phyloP scores from a whole-genome alignment of 139 green algal genomes.

The Dunaliella primolecta region DNA sequence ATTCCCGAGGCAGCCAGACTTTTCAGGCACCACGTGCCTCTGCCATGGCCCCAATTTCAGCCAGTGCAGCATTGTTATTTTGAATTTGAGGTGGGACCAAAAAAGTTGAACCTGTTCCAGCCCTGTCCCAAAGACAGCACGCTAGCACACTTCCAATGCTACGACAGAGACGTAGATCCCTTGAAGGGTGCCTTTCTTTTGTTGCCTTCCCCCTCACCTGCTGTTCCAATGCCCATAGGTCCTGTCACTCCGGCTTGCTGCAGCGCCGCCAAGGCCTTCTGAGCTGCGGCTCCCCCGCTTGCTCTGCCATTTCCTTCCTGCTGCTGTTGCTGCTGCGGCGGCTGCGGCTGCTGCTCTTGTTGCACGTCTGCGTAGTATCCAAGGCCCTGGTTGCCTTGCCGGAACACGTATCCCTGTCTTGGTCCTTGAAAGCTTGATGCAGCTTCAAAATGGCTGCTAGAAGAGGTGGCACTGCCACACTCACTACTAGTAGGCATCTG shows the following conservation, averaged over 20 bases:
- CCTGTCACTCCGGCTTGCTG: background rate
- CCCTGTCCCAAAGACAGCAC: background rate
- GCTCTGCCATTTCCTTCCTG: background rate
- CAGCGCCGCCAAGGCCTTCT: background rate
- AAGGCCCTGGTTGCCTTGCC: background rate
- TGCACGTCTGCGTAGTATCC: slow-evolving; percentile 8
- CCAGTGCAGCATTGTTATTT: too few species aligned
- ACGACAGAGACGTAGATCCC: background rate
- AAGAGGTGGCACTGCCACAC: background rate
- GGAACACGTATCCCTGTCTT: background rate
- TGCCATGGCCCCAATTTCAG: too few species aligned
- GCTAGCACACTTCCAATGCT: background rate
- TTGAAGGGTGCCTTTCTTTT: too few species aligned
- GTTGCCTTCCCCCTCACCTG: background rate
- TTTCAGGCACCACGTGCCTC: too few species aligned
- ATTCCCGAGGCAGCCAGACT: background rate
- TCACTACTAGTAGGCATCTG: background rate
- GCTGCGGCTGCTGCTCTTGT: too few species aligned
- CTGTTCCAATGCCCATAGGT: background rate
- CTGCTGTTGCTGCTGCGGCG: background rate
- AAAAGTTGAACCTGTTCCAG: too few species aligned
- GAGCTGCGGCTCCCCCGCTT: background rate
- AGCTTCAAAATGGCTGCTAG: background rate
- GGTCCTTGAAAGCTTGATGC: background rate
- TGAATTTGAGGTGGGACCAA: too few species aligned